phyloP scores from a whole-genome alignment of 1,284 basidiomycete species.

The Apiotrichum gracile region DNA sequence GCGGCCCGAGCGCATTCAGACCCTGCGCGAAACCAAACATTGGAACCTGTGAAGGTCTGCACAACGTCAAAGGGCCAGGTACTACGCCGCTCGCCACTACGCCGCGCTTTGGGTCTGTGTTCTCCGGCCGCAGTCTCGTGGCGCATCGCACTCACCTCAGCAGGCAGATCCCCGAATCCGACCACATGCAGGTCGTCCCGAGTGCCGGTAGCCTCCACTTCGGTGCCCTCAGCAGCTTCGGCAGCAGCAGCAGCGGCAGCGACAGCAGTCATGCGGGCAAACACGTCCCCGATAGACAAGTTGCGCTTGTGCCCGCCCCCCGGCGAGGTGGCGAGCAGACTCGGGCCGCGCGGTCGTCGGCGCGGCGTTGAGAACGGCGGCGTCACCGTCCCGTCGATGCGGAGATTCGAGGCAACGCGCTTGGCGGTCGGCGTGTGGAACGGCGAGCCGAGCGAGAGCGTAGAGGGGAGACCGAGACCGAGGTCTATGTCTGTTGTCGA shows the following conservation, averaged over 20 bases:
- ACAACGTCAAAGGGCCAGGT: too few relatives aligned
- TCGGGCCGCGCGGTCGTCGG: not conserved
- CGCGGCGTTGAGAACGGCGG: not conserved
- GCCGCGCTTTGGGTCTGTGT: too few relatives aligned
- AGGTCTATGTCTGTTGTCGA: not conserved
- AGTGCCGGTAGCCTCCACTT: not conserved
- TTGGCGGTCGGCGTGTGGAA: slow-evolving; percentile 6
- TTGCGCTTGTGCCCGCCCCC: not conserved
- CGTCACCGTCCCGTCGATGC: not conserved
- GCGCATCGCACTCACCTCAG: slow-evolving; percentile 25
- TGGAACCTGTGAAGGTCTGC: too few relatives aligned
- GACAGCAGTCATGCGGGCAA: not conserved
- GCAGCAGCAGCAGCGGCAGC: not conserved
- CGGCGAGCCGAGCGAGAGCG: slow-evolving; percentile 5
- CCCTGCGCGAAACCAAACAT: too few relatives aligned
- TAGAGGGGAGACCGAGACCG: not conserved
- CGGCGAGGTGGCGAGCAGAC: not conserved
- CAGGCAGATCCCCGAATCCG: slow-evolving; percentile 19
- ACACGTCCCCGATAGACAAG: not conserved
- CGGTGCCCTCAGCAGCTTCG: not conserved
- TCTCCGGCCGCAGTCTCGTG: too few relatives aligned
- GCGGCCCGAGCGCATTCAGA: not conserved
- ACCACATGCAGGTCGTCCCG: not conserved
- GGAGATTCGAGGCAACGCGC: not conserved
- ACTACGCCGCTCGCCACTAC: too few relatives aligned